phyloP scores from a whole-genome alignment of 78 protist species.

The Tieghemostelium lacteum region DNA sequence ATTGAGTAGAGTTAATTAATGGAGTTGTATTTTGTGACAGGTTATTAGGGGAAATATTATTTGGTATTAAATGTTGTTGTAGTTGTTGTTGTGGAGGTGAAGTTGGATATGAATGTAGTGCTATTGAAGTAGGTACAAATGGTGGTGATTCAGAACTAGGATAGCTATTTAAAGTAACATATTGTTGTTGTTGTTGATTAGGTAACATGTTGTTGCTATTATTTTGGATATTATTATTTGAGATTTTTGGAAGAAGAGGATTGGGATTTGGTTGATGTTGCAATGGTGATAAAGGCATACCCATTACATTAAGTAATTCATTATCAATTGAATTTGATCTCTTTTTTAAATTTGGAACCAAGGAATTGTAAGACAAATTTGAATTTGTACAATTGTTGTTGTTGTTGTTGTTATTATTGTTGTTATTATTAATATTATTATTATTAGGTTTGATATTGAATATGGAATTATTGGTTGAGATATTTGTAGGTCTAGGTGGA shows the following conservation, averaged over 20 bases:
- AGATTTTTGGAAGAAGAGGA: neutral
- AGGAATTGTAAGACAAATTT: neutral
- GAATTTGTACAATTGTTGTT: neutral
- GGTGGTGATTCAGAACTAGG: neutral
- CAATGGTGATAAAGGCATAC: neutral
- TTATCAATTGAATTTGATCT: conserved; percentile 51
- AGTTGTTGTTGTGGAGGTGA: neutral
- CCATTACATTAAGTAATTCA: neutral
- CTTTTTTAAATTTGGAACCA: conserved; percentile 14
- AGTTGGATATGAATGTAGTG: neutral
- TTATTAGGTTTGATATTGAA: no score
- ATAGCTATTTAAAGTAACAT: no score
- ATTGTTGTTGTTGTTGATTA: neutral
- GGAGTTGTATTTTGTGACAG: neutral
- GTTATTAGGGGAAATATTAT: neutral
- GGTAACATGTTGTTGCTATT: neutral
- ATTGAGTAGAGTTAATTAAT: neutral
- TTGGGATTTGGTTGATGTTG: neutral
- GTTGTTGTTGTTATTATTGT: no score
- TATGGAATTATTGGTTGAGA: neutral
- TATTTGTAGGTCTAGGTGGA: neutral
- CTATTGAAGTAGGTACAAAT: neutral
- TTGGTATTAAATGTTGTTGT: neutral
- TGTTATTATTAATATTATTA: no score
- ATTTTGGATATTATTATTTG: neutral